A percentile compares a stretch with the other conserved stretches of the same genome.
phyloP scores from a whole-genome alignment of 208 protist species.

The Wallacemonas rigidus region DNA sequence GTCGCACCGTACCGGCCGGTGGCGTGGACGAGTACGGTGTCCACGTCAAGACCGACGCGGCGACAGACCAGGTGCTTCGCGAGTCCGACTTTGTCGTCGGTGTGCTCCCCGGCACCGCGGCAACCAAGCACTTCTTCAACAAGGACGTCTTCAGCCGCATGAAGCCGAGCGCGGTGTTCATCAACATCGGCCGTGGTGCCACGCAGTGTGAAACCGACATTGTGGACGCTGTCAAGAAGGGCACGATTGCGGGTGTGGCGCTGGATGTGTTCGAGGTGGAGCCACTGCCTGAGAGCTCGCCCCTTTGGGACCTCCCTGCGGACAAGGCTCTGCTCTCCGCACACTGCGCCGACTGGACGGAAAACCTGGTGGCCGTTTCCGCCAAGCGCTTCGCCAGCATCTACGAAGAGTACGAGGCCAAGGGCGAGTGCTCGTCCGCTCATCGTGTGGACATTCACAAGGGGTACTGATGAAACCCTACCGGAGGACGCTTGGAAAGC shows the following conservation, averaged over 20 bases:
- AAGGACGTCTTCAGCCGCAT: conserved; percentile 71
- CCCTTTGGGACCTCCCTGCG: conserved; percentile 62
- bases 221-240: conserved; percentile 52
- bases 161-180: conserved; percentile 80
- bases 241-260: conserved; percentile 67
- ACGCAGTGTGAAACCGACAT: conserved; percentile 74
- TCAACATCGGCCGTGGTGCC: conserved; percentile 85
- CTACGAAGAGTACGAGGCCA: conserved; percentile 25
- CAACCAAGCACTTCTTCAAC: conserved; percentile 82
- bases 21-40: conserved; percentile 67
- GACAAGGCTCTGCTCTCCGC: conserved; percentile 72
- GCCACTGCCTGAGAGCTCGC: conserved; percentile 64
- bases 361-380: conserved; percentile 22
- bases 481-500: too few species aligned
- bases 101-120: conserved; percentile 70
- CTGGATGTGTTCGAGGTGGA: conserved; percentile 86
- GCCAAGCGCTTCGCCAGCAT: conserved; percentile 35
- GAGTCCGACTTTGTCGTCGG: conserved; percentile 86
- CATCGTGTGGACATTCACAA: conserved; percentile 25
- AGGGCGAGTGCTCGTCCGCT: conserved; percentile 12
- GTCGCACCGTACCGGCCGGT: conserved; percentile 35
- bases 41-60: conserved; percentile 43
- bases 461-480: conserved; percentile 23
- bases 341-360: conserved; percentile 65
- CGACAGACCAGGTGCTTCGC: conserved; percentile 48